Conservation (phyloP, 2,329 filamentous ascomycete genomes). For the Fusarium cicatricum region DNA sequence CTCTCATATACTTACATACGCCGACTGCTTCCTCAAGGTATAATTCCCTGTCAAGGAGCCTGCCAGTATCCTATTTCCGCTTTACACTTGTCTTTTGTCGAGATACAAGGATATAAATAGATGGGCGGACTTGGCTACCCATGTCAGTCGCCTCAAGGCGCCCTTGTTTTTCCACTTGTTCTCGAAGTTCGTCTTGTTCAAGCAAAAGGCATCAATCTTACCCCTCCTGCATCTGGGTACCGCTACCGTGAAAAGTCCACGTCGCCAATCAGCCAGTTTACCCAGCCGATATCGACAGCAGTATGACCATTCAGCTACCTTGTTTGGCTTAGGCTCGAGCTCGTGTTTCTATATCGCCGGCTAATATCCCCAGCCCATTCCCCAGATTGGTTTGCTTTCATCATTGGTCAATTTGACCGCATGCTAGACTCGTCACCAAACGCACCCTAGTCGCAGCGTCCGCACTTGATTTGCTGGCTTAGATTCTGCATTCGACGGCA, state of each 20-base stretch:
- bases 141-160: slow-evolving; percentile 8
- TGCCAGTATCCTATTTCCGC: no score
- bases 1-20: no score
- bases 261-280: slow-evolving; percentile 12
- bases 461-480: not conserved
- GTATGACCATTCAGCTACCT: slow-evolving; percentile 4
- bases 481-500: not conserved
- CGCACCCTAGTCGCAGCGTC: not conserved
- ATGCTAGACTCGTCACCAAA: slow-evolving; percentile 27
- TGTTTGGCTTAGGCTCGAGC: not conserved
- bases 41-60: no score
- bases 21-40: no score
- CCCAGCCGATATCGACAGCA: slow-evolving; percentile 9
- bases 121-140: slow-evolving; percentile 10
- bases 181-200: no score
- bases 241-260: slow-evolving; percentile 2
- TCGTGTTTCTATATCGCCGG: slow-evolving; percentile 20
- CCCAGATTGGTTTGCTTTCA: slow-evolving; percentile 5
- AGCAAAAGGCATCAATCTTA: not conserved
- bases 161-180: no score
- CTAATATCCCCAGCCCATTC: slow-evolving; percentile 17
- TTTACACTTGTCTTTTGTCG: slow-evolving; percentile 3
- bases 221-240: not conserved
- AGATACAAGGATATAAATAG: slow-evolving; percentile 23
- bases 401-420: slow-evolving; percentile 20